Percentiles rank a stretch among this genome's conserved stretches.
phyloP scores from a whole-genome alignment of 225 moss, liverwort and hornwort genomes.

The Marchantia paleacea region DNA sequence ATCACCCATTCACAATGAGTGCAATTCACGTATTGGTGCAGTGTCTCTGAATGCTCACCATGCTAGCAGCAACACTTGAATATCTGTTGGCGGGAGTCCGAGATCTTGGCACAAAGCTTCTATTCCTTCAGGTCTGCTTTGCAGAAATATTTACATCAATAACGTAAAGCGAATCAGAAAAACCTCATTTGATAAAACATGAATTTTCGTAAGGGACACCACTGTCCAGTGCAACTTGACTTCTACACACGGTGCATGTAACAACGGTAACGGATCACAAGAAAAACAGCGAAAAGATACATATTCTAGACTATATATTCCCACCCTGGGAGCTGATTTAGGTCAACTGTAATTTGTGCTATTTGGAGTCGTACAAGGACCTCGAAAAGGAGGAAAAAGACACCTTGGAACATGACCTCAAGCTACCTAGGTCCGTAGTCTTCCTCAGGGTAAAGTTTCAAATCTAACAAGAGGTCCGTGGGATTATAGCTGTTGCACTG shows the following conservation, averaged over 20 bases:
- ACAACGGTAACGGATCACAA: too few species aligned
- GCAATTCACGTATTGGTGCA: not conserved
- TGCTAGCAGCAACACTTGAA: slow-evolving; percentile 81
- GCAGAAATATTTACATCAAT: not conserved
- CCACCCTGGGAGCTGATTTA: too few species aligned
- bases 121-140: slow-evolving; percentile 87
- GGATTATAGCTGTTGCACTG: too few species aligned
- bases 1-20: not conserved
- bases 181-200: too few species aligned
- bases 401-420: not conserved
- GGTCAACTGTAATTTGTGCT: too few species aligned
- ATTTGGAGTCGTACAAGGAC: too few species aligned
- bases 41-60: slow-evolving; percentile 52
- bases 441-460: not conserved
- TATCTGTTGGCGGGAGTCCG: slow-evolving; percentile 72
- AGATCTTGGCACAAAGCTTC: slow-evolving; percentile 92
- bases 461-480: not conserved
- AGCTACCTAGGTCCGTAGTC: not conserved
- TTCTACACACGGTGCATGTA: too few species aligned
- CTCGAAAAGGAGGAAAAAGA: too few species aligned
- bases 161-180: not conserved
- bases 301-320: too few species aligned
- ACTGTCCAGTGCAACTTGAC: too few species aligned
- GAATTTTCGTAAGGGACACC: too few species aligned
- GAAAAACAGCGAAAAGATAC: too few species aligned